Evolutionary conservation across 2,329 filamentous ascomycete genomes (phyloP).

Genomic region (Talaromyces islandicus): DNA sequence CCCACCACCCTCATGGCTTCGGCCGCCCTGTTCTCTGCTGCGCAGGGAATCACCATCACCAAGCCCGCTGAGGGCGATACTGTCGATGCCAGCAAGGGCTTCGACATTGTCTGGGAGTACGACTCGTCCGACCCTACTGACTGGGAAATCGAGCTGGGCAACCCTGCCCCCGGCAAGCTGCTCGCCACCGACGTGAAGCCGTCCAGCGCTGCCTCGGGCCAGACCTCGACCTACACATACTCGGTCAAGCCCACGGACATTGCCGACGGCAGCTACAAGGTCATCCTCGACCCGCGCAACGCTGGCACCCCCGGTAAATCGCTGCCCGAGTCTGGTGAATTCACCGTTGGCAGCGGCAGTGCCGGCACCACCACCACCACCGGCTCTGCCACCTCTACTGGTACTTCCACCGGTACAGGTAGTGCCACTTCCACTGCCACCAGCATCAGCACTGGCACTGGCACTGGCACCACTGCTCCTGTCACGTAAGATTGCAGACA

Average conservation of each 20-base stretch:
- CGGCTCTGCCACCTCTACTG: not conserved
- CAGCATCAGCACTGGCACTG: not conserved
- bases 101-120: constrained; percentile 11
- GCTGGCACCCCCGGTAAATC: not conserved
- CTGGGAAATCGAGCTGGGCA: constrained; percentile 11
- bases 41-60: constrained; percentile 8
- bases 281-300: constrained; percentile 8
- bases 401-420: not conserved
- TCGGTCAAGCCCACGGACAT: constrained; percentile 5
- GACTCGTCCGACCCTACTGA: constrained; percentile 7
- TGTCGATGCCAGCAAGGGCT: constrained; percentile 7
- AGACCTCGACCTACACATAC: constrained; percentile 5
- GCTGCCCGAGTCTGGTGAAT: constrained; percentile 5
- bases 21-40: constrained; percentile 9
- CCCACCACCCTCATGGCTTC: constrained; percentile 7
- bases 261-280: constrained; percentile 2
- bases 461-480: constrained; percentile 5
- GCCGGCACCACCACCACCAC: not conserved
- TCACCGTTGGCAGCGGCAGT: constrained; percentile 7
- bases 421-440: not conserved
- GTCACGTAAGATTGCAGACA: not conserved
- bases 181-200: constrained; percentile 8
- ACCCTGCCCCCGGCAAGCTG: constrained; percentile 1
- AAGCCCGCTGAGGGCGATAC: constrained; percentile 5
- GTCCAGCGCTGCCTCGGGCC: not conserved